Conservation (phyloP, 2,329 filamentous ascomycete species). For the Graphiopsis chlorocephala region DNA sequence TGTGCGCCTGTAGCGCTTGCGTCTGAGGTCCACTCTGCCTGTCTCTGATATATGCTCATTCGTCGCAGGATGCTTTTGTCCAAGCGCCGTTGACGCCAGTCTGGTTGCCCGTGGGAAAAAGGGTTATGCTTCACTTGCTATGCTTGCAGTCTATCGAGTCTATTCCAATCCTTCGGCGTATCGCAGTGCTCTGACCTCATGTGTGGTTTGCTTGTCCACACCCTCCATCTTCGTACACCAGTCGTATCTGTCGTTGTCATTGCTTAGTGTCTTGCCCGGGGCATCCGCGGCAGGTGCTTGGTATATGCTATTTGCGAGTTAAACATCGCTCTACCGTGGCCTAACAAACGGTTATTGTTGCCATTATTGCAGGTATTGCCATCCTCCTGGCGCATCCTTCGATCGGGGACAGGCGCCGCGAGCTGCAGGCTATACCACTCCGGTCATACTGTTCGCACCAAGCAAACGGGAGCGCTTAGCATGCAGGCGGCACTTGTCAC, state of each 20-base stretch:
- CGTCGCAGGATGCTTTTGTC: not conserved
- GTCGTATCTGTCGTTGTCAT: not conserved
- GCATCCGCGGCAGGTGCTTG: not conserved
- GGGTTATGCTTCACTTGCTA: not conserved
- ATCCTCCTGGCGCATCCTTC: not conserved
- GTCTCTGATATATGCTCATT: not conserved
- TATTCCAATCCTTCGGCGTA: not conserved
- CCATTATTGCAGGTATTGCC: not conserved
- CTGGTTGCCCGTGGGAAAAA: conserved; percentile 1
- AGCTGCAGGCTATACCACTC: conserved; percentile 8
- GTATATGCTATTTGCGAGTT: not conserved
- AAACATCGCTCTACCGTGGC: not conserved
- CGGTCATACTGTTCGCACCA: not conserved
- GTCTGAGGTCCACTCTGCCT: not conserved
- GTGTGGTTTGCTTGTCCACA: not conserved
- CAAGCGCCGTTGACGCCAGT: not conserved
- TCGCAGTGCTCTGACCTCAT: conserved; percentile 6
- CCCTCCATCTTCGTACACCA: not conserved
- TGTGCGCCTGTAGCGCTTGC: not conserved
- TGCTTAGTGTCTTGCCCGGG: not conserved
- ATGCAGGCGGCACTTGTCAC: conserved; percentile 8
- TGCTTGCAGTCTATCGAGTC: too few species aligned
- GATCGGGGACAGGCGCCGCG: not conserved
- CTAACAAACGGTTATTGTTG: not conserved
- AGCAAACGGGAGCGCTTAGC: conserved; percentile 9